Base-by-base conservation (phyloP, 768 basidiomycete genomes). In the Hygrocybe coccinea region DNA sequence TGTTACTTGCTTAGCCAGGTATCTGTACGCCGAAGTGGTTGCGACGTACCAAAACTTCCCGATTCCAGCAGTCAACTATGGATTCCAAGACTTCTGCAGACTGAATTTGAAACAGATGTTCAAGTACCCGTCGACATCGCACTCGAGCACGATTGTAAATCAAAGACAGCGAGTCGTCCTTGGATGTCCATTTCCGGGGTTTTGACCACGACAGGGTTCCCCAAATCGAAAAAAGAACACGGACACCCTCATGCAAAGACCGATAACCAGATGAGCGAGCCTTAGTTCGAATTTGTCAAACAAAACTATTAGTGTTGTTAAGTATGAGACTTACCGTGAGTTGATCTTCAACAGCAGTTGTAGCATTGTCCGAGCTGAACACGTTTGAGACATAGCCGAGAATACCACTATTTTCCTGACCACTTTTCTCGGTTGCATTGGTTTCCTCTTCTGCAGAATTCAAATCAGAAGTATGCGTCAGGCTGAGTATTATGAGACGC, bases 331-430 rank as follows among this genome's bases (percentile, higher is more conserved):
- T 65, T 61, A 86, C 89, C 54, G 76, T 78, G 8, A 84, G 64
- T 58, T 80, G 80, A 36, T 87, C 87, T 12, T 83, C 83, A 14
- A 69, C 64, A 37, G 69, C 62, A 53, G 69, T 66, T 10, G 76
- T 69, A 8, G 71, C 63, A 35, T 73, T 78, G n/a, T 93, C 90
- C 0, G 84, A 83, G 39, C 87, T 82, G 64, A 99, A 95, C 2
- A 97, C 95, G 54, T 84, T 90, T 1, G 93, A 94, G 50, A 99
- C 87, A 63, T 92, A 89, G 8, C 94, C 92, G 0, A 97, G 75
- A 10, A 98, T 71, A 1, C 94, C 87, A 64, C 80, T 77, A 8
- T 76, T 74, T 59, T 86, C 84, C 15, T 75, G 65, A 2, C 70
- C 74, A 21, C 67, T 61, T 61, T 82, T 89, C 60, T 85, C 90